phyloP scores from a whole-genome alignment of 306 rosid species.

The Lupinus albus region DNA sequence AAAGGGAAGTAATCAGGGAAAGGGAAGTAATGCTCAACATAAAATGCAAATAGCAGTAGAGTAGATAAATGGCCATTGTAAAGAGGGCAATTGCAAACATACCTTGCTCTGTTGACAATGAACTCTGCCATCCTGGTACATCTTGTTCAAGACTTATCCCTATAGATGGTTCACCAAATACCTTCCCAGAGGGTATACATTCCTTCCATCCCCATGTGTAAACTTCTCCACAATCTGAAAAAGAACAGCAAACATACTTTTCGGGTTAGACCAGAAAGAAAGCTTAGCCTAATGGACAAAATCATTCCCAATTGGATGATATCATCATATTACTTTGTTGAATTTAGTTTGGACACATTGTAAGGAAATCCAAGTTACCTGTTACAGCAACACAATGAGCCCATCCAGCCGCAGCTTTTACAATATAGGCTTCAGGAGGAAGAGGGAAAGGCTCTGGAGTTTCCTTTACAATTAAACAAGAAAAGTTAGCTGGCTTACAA shows the following conservation, averaged over 20 bases:
- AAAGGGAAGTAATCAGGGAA: slow-evolving; percentile 13
- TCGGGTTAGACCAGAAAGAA: background rate
- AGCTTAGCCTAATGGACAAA: background rate
- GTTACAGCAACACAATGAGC: slow-evolving; percentile 80
- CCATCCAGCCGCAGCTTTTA: slow-evolving; percentile 85
- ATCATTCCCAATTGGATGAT: background rate
- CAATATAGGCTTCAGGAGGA: slow-evolving; percentile 61
- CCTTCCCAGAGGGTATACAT: slow-evolving; percentile 86
- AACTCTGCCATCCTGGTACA: slow-evolving; percentile 54
- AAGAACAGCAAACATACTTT: slow-evolving; percentile 29
- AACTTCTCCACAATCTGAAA: slow-evolving; percentile 65
- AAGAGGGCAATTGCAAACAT: slow-evolving; percentile 28
- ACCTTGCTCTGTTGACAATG: slow-evolving; percentile 69
- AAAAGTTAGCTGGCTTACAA: slow-evolving; percentile 39
- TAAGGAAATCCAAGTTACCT: slow-evolving; percentile 56
- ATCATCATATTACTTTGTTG: background rate
- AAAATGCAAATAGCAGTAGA: slow-evolving; percentile 18
- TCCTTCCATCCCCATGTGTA: slow-evolving; percentile 96
- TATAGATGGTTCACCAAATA: slow-evolving; percentile 53
- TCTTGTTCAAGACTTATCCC: slow-evolving; percentile 54
- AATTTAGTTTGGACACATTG: background rate
- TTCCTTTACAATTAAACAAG: slow-evolving; percentile 57
- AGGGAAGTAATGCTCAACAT: slow-evolving; percentile 30
- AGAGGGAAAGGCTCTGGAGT: slow-evolving; percentile 85
- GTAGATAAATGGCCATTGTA: slow-evolving; percentile 2